A percentile compares a stretch with the other conserved stretches of the same genome.
These are phyloP conservation scores for Kingdonia uniflora DNA, from an alignment of 164 flowering plant species.

Conservation along the genomic window DNA sequence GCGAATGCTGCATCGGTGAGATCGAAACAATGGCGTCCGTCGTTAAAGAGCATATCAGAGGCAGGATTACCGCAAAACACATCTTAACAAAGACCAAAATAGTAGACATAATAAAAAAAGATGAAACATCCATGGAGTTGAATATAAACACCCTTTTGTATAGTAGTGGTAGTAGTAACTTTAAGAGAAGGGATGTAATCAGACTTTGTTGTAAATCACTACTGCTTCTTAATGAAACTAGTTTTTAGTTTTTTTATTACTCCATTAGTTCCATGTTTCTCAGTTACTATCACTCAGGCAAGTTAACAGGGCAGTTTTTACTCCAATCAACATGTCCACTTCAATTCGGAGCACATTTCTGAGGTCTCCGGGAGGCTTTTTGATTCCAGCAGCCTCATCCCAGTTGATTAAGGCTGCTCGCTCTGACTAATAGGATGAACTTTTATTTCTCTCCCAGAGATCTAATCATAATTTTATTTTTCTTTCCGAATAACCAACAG, in stretches of 20 bases:
- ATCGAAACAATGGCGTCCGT: conserved; percentile 78
- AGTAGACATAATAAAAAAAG: neutral
- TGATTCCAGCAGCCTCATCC: too few species aligned
- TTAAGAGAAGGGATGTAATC: neutral
- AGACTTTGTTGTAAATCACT: conserved; percentile 1
- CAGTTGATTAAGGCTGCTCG: too few species aligned
- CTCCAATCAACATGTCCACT: too few species aligned
- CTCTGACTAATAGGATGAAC: too few species aligned
- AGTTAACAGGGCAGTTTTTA: too few species aligned
- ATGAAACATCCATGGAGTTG: neutral
- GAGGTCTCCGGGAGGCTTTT: too few species aligned
- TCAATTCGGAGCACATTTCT: too few species aligned
- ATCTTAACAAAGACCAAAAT: neutral
- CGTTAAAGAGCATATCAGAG: conserved; percentile 83
- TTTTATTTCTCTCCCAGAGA: too few species aligned
- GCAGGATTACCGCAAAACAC: conserved; percentile 14
- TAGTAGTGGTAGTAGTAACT: neutral
- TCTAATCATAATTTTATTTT: too few species aligned
- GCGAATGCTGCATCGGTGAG: conserved; percentile 23
- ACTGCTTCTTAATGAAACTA: conserved; percentile 7
- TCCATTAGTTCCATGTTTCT: too few species aligned
- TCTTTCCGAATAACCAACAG: too few species aligned
- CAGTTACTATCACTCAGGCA: too few species aligned
- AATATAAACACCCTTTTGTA: neutral
- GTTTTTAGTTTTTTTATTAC: neutral